These are phyloP conservation scores for Anisodus tanguticus DNA, from an alignment of 257 asterid species.

Conservation along the genomic window DNA sequence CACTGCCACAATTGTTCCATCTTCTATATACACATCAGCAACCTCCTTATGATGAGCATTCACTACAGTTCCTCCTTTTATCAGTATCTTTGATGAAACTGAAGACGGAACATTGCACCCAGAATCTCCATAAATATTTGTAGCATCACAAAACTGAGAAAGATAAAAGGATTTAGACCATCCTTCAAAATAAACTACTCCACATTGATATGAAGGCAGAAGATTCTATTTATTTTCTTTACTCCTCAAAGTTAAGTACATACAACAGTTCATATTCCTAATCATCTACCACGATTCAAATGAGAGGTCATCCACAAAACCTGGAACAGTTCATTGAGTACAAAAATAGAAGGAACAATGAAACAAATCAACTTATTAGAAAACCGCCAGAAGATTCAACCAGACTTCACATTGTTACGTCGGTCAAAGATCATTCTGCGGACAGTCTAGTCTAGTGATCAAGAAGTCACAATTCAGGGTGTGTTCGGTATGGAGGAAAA, in stretches of 20 bases:
- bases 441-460: neutral
- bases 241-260: neutral
- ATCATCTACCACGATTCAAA: neutral
- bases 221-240: neutral
- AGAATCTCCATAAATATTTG: constrained; percentile 48
- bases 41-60: constrained; percentile 87
- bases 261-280: neutral
- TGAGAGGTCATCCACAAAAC: neutral
- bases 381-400: constrained; percentile 15
- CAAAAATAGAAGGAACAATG: neutral
- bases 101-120: constrained; percentile 48
- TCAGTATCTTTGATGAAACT: constrained; percentile 66
- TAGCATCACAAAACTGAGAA: constrained; percentile 67
- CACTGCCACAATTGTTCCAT: constrained; percentile 72
- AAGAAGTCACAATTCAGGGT: neutral
- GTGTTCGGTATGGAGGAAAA: too few relatives aligned
- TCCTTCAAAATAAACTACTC: neutral
- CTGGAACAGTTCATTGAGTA: neutral
- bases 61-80: constrained; percentile 93
- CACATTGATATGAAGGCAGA: neutral
- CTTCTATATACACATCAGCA: constrained; percentile 84
- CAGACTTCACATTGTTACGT: neutral
- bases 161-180: constrained; percentile 16
- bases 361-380: constrained; percentile 1
- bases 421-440: neutral